Percentiles rank a stretch among this genome's conserved stretches.
Evolutionary conservation across 2,329 filamentous ascomycete species (phyloP).

Genomic region (Blastomyces percursus): DNA sequence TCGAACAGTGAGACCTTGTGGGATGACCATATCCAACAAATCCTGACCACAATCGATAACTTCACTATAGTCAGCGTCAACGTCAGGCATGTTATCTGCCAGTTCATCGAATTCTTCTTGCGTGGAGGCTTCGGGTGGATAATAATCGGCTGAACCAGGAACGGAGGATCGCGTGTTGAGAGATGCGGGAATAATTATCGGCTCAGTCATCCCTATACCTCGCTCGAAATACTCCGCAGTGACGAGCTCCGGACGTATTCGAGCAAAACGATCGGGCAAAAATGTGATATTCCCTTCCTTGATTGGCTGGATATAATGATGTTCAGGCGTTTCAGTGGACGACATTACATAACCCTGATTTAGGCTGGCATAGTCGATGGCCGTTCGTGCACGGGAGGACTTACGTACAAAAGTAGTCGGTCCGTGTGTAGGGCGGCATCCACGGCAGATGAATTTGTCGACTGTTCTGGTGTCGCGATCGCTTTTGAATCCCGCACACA

Average conservation of each 20-base stretch:
- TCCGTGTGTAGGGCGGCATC: constrained; percentile 49
- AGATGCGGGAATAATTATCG: constrained; percentile 53
- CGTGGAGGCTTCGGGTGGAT: constrained; percentile 25
- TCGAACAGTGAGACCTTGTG: constrained; percentile 51
- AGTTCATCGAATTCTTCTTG: constrained; percentile 25
- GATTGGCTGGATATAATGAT: constrained; percentile 58
- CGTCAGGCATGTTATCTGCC: constrained; percentile 30
- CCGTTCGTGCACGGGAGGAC: constrained; percentile 52
- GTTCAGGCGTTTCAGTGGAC: constrained; percentile 52
- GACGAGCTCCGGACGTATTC: constrained; percentile 52
- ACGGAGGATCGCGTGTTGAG: constrained; percentile 46
- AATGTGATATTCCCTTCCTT: constrained; percentile 54
- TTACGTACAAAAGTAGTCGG: constrained; percentile 58
- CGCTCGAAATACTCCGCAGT: constrained; percentile 54
- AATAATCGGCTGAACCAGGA: constrained; percentile 14
- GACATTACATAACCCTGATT: constrained; percentile 57
- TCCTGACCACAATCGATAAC: constrained; percentile 53
- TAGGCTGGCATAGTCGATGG: constrained; percentile 57
- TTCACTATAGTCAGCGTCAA: constrained; percentile 24
- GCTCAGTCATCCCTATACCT: constrained; percentile 52
- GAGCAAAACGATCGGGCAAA: constrained; percentile 50
- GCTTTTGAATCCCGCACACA: constrained; percentile 55
- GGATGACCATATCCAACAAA: constrained; percentile 57
- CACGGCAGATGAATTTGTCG: constrained; percentile 55
- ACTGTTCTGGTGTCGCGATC: constrained; percentile 54